phyloP scores from a whole-genome alignment of 176 grass and related monocot species.

The Triticum monococcum region DNA sequence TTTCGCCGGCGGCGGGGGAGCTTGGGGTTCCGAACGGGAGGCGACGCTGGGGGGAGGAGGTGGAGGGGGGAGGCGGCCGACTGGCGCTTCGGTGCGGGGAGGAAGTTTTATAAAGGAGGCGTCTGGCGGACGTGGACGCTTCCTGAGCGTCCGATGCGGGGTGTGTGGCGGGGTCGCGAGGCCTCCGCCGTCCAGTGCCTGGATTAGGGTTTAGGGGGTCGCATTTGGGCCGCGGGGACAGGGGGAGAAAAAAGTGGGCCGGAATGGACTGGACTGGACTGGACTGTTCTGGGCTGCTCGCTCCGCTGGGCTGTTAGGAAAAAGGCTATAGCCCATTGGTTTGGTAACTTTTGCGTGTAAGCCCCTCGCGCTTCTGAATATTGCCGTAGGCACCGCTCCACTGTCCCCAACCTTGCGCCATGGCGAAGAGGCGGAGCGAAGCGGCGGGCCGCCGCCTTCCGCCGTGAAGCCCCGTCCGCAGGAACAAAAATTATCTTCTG shows the following conservation, averaged over 20 bases:
- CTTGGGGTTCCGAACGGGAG: constrained; percentile 45
- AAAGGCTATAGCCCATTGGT: neutral
- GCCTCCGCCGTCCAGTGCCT: constrained; percentile 16
- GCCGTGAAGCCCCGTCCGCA: neutral
- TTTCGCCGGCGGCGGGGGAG: constrained; percentile 41
- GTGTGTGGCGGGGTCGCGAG: no score
- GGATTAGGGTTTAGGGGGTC: constrained; percentile 48
- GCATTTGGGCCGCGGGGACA: neutral
- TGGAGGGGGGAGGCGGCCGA: constrained; percentile 33
- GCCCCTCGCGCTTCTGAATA: neutral
- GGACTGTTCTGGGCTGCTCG: neutral
- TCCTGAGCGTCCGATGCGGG: constrained; percentile 10
- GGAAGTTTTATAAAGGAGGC: constrained; percentile 22
- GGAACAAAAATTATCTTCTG: neutral
- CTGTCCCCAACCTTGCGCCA: neutral
- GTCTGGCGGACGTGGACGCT: constrained; percentile 16
- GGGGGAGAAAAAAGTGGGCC: neutral
- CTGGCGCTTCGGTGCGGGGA: neutral
- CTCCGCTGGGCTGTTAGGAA: neutral
- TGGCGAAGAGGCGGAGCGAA: neutral
- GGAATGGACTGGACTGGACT: neutral
- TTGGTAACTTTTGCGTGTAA: neutral
- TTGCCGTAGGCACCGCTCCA: neutral
- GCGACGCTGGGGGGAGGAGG: constrained; percentile 1
- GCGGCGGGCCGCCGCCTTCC: neutral